Conservation (phyloP, 208 protist genomes). For the Crithidia sp. region DNA sequence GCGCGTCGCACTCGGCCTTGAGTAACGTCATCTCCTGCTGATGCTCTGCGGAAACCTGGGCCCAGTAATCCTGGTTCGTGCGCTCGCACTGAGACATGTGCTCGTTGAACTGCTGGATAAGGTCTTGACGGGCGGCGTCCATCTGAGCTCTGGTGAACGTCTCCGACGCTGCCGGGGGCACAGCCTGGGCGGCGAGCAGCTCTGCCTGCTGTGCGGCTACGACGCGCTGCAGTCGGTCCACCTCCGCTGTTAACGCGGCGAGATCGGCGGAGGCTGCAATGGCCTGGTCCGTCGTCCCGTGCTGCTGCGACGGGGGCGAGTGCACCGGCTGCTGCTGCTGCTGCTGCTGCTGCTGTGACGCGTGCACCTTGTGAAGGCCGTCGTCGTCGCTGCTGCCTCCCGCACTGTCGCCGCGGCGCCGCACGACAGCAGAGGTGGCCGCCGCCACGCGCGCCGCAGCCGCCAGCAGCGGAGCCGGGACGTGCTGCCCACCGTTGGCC, state of each 20-base stretch:
- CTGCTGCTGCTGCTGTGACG: not conserved
- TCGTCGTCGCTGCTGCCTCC: not conserved
- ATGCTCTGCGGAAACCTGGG: conserved; percentile 28
- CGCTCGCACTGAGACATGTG: conserved; percentile 60
- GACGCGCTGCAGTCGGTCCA: conserved; percentile 18
- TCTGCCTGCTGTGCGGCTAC: conserved; percentile 17
- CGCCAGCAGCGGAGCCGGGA: conserved; percentile 25
- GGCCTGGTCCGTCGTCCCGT: not conserved
- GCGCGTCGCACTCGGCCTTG: conserved; percentile 18
- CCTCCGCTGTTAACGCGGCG: not conserved
- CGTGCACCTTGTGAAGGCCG: not conserved
- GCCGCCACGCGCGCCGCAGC: conserved; percentile 12
- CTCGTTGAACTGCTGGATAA: conserved; percentile 54
- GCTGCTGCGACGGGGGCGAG: conserved; percentile 4
- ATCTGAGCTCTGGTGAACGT: conserved; percentile 29
- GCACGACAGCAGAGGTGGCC: not conserved
- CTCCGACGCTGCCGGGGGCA: not conserved
- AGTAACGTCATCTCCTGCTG: conserved; percentile 24
- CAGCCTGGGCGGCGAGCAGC: not conserved
- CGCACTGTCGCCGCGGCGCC: not conserved
- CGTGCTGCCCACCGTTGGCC: conserved; percentile 21
- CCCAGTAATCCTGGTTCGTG: conserved; percentile 48
- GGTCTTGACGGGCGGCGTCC: conserved; percentile 17
- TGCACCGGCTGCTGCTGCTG: conserved; percentile 2
- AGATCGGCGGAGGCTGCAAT: too few relatives aligned